These are phyloP conservation scores for Podospora comata DNA, from an alignment of 495 filamentous ascomycete species.

Conservation along the genomic window DNA sequence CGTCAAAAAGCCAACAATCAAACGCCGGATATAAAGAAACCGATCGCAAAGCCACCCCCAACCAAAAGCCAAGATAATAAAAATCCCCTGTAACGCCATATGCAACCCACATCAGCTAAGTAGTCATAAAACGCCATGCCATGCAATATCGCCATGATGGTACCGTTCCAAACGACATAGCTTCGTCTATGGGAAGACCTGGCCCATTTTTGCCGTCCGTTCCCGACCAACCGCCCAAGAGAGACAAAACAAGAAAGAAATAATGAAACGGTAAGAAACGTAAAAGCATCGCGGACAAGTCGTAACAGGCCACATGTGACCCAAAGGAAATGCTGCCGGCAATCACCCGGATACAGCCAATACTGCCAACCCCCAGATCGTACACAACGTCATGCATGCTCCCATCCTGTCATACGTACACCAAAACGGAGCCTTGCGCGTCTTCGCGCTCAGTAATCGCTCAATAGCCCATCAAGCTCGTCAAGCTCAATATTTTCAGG, in stretches of 20 bases:
- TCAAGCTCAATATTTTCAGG: slow-evolving; percentile 88
- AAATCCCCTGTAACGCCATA: slow-evolving; percentile 20
- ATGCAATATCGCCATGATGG: slow-evolving; percentile 4
- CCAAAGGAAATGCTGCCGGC: neutral
- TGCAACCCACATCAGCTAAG: slow-evolving; percentile 31
- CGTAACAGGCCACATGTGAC: slow-evolving; percentile 7
- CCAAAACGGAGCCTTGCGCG: neutral
- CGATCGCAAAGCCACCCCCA: slow-evolving; percentile 14
- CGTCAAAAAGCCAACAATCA: slow-evolving; percentile 20
- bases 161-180: slow-evolving; percentile 15
- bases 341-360: neutral
- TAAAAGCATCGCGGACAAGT: neutral
- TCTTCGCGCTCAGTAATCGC: slow-evolving; percentile 52
- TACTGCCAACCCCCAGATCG: neutral
- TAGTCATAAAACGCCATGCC: slow-evolving; percentile 23
- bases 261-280: neutral
- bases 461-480: slow-evolving; percentile 87
- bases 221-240: slow-evolving; percentile 8
- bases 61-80: slow-evolving; percentile 23
- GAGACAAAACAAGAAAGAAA: slow-evolving; percentile 1
- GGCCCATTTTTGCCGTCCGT: slow-evolving; percentile 16
- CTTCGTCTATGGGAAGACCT: slow-evolving; percentile 29
- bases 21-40: neutral
- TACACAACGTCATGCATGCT: slow-evolving; percentile 4
- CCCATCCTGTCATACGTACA: neutral